These are phyloP conservation scores for Vicia sativa DNA, from an alignment of 306 rosid species.

Conservation along the genomic window DNA sequence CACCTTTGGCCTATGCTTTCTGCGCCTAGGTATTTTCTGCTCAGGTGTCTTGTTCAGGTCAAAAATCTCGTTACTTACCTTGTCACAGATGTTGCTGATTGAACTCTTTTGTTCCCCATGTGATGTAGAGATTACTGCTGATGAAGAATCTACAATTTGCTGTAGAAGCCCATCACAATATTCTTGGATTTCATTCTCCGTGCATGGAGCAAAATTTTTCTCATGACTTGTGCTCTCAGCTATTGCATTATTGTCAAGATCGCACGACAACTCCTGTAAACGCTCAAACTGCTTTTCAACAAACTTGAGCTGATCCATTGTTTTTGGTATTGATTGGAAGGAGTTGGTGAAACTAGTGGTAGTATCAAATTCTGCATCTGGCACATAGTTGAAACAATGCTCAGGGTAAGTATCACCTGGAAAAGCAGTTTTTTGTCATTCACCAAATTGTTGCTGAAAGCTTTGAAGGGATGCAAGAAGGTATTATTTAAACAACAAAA, in stretches of 20 bases:
- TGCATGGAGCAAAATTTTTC: slow-evolving; percentile 43
- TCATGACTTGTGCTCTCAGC: slow-evolving; percentile 55
- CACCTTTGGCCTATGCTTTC: slow-evolving; percentile 95
- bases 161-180: slow-evolving; percentile 57
- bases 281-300: slow-evolving; percentile 37
- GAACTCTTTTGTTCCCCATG: slow-evolving; percentile 42
- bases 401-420: slow-evolving; percentile 57
- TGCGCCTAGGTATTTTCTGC: slow-evolving; percentile 66
- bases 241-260: slow-evolving; percentile 31
- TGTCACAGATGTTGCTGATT: slow-evolving; percentile 45
- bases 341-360: slow-evolving; percentile 40
- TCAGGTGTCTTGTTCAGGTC: slow-evolving; percentile 78
- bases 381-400: slow-evolving; percentile 51
- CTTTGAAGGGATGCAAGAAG: slow-evolving; percentile 4
- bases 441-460: slow-evolving; percentile 33
- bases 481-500: slow-evolving; percentile 10
- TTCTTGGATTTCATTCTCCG: slow-evolving; percentile 52
- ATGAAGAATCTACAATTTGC: slow-evolving; percentile 63
- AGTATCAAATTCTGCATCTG: slow-evolving; percentile 45
- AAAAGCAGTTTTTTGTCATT: slow-evolving; percentile 43
- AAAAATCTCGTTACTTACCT: slow-evolving; percentile 46
- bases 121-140: slow-evolving; percentile 52
- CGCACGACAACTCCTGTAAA: slow-evolving; percentile 20
- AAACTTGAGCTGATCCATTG: slow-evolving; percentile 40
- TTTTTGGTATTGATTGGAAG: slow-evolving; percentile 46